Evolutionary conservation across 2,329 filamentous ascomycete genomes (phyloP).

Genomic region (Cercospora beticola): DNA sequence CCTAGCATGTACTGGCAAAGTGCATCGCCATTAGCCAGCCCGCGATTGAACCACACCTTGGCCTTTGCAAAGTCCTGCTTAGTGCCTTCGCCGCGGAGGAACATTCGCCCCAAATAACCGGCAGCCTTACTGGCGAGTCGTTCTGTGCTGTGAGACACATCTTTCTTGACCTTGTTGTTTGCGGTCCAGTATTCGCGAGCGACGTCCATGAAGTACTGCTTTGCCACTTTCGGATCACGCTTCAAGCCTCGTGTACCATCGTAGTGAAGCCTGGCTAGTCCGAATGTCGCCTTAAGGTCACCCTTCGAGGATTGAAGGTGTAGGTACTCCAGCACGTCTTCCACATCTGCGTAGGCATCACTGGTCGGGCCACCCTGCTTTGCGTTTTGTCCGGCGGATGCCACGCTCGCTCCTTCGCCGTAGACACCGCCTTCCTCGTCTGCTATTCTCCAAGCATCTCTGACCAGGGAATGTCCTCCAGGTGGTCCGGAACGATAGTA

Average conservation of each 20-base stretch:
- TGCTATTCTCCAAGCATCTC: constrained; percentile 79
- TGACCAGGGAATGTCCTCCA: constrained; percentile 74
- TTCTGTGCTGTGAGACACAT: constrained; percentile 68
- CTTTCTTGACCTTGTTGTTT: constrained; percentile 71
- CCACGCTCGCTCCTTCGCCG: constrained; percentile 88
- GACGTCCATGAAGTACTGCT: constrained; percentile 77
- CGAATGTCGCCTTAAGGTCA: constrained; percentile 82
- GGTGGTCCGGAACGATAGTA: constrained; percentile 90
- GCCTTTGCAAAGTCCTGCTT: constrained; percentile 76
- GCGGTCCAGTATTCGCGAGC: constrained; percentile 75
- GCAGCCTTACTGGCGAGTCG: constrained; percentile 80
- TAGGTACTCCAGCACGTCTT: constrained; percentile 92
- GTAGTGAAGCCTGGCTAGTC: constrained; percentile 81
- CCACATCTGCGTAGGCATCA: constrained; percentile 79
- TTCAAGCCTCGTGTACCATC: constrained; percentile 77
- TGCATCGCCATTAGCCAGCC: constrained; percentile 71
- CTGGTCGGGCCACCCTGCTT: constrained; percentile 70
- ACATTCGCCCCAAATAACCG: constrained; percentile 85
- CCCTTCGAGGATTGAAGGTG: constrained; percentile 88
- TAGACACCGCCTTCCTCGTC: constrained; percentile 92
- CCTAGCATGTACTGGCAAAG: constrained; percentile 84
- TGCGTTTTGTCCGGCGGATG: constrained; percentile 81
- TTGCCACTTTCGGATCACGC: constrained; percentile 69
- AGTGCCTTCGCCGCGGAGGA: constrained; percentile 80
- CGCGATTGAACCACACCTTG: constrained; percentile 78